Base-by-base conservation (phyloP, 768 basidiomycete species). In the Phaeotremella fagi region DNA sequence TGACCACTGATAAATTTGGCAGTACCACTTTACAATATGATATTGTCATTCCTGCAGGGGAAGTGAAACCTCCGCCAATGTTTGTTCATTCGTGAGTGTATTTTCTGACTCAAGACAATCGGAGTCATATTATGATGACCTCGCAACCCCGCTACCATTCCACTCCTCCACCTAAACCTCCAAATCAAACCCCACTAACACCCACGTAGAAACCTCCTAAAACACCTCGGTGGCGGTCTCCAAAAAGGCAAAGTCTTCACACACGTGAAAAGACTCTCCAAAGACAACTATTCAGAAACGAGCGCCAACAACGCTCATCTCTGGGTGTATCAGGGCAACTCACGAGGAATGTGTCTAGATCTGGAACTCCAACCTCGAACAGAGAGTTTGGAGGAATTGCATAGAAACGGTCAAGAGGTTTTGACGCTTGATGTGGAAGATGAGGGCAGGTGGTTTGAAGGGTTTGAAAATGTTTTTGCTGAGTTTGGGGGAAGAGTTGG, bases 21-120 rank as follows among this genome's bases (percentile, higher is more conserved):
- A 72, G 71, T 46, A 62, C 72, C 5, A 57, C 74, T 18, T 45
- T 76, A n/a, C 75, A 76, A 45, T 70, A 72, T 47, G 72, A 71
- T 48, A 55, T 76, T 12, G 62, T 59, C 35, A 60, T 51, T 22
- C 59, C 54, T 4, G 33, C 42, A 18, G 67, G 61, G 1, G 41
- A 50, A 15, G 42, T 46, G 0, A 28, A 54, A 33, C 55, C 56
- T 9, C 61, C 50, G 9, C 66, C 68, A 4, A 43, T 72, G 16
- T 72, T 72, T 52, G 64, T 70, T 9, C 71, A 72, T 49, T 68
- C 63, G 64, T 68, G 47, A 59, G 63, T 57, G 20, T 18, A 16
- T 35, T 41, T 41, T n/a, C n/a, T n/a, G n/a, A n/a, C n/a, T n/a
- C n/a, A n/a, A 6, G 16, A 1, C 31, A 33, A 33, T 33, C 7